Conservation (phyloP, 345 rosid species). For the Gossypium stocksii region DNA sequence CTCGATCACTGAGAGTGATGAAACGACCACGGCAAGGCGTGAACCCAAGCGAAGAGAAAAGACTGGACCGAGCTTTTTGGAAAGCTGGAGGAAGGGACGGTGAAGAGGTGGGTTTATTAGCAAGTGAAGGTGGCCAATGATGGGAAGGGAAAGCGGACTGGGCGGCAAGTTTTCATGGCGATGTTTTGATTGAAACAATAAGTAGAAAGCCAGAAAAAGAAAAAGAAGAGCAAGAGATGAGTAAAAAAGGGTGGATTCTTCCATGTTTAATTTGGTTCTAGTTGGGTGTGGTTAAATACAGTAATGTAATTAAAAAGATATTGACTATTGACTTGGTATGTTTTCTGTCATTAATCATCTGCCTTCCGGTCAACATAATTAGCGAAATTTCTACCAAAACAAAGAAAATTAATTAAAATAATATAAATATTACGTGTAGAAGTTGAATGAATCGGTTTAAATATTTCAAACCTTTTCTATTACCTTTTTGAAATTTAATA, state of each 20-base stretch:
- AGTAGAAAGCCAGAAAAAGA: constrained; percentile 12
- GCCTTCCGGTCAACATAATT: too few species aligned
- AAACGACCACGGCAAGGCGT: constrained; percentile 29
- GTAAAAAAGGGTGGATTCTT: not conserved
- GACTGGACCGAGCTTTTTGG: constrained; percentile 35
- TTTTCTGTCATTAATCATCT: too few species aligned
- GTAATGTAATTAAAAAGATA: too few species aligned
- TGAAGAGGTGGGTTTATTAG: constrained; percentile 27
- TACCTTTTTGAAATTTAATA: too few species aligned
- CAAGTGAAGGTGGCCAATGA: too few species aligned
- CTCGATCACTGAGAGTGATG: constrained; percentile 28
- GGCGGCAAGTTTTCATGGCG: not conserved
- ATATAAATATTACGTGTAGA: too few species aligned
- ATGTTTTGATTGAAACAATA: constrained; percentile 1
- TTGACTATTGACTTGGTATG: too few species aligned
- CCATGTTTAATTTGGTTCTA: constrained; percentile 7
- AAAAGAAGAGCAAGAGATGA: constrained; percentile 4
- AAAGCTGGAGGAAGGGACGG: constrained; percentile 27
- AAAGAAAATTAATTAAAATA: too few species aligned
- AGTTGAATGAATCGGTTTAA: too few species aligned
- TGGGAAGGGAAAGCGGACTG: too few species aligned
- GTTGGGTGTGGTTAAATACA: not conserved
- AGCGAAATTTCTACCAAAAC: too few species aligned
- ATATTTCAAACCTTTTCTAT: too few species aligned
- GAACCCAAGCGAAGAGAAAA: constrained; percentile 37